Evolutionary conservation across 2,329 filamentous ascomycete genomes (phyloP).

Genomic region (Hansfordia pulvinata): DNA sequence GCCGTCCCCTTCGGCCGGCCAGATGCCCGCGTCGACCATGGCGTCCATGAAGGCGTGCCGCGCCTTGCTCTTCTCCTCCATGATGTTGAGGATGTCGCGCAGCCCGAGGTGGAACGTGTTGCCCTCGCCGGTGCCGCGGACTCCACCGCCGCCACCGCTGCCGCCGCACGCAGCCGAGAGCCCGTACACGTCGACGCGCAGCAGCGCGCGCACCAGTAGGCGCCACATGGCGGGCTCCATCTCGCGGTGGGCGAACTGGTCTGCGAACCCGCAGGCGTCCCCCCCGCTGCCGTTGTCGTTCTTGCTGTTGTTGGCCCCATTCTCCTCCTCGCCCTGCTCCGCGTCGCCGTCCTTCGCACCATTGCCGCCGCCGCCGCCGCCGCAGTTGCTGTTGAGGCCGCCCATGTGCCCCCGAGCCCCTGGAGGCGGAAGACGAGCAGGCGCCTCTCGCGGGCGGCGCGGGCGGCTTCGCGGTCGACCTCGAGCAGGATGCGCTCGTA

Average conservation of each 20-base stretch:
- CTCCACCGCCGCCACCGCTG: conserved; percentile 1
- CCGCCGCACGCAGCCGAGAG: too few species aligned
- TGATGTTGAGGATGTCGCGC: conserved; percentile 35
- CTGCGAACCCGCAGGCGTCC: conserved; percentile 12
- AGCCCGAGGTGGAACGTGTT: conserved; percentile 30
- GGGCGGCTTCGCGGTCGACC: conserved; percentile 35
- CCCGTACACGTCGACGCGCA: conserved; percentile 45
- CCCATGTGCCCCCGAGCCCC: conserved; percentile 36
- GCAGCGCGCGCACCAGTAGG: conserved; percentile 34
- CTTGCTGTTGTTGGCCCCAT: too few species aligned
- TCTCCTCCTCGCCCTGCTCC: too few species aligned
- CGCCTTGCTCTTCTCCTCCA: conserved; percentile 34
- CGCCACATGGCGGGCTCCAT: conserved; percentile 42
- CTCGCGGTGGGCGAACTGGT: conserved; percentile 24
- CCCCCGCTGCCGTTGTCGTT: conserved; percentile 6
- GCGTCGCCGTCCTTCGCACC: background rate
- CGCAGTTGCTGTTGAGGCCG: conserved; percentile 8
- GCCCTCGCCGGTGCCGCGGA: conserved; percentile 5
- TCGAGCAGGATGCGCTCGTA: conserved; percentile 40
- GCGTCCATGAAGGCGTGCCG: conserved; percentile 37
- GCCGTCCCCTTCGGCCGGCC: conserved; percentile 14
- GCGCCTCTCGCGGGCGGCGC: conserved; percentile 26
- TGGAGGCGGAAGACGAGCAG: conserved; percentile 29
- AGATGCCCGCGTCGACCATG: conserved; percentile 23
- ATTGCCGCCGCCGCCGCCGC: background rate